Conservation (phyloP, 1,139 yeast species). For the Blastobotrys aristatus region DNA sequence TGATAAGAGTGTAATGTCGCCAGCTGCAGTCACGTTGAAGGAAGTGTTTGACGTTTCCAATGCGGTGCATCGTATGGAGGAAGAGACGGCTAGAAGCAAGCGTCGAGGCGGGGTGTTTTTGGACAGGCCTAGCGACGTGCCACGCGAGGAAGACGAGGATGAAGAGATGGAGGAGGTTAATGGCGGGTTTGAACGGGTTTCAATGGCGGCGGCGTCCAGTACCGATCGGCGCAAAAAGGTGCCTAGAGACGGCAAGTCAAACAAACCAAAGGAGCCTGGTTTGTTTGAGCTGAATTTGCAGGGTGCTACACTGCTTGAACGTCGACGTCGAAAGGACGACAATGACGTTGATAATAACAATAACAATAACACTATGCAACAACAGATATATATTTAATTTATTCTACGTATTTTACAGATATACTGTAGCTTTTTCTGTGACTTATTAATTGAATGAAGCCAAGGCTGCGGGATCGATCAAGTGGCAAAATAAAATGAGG, state of each 20-base stretch:
- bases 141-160: conserved; percentile 30
- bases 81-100: conserved; percentile 58
- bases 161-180: conserved; percentile 20
- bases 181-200: conserved; percentile 20
- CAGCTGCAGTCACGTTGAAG: conserved; percentile 86
- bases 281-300: conserved; percentile 68
- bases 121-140: conserved; percentile 20
- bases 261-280: conserved; percentile 23
- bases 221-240: conserved; percentile 9
- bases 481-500: too few species aligned
- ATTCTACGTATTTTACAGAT: not conserved
- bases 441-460: not conserved
- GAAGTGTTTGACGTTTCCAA: conserved; percentile 94
- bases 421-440: too few species aligned
- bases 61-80: conserved; percentile 91
- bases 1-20: conserved; percentile 49
- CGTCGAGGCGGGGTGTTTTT: conserved; percentile 29
- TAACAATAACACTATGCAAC: conserved; percentile 18
- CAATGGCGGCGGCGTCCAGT: conserved; percentile 21
- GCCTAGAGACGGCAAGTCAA: not conserved
- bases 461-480: too few species aligned
- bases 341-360: conserved; percentile 14
- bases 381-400: conserved; percentile 9
- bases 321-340: conserved; percentile 33
- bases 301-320: conserved; percentile 75